Evolutionary conservation across 2,329 filamentous ascomycete genomes (phyloP).

Genomic region (Aspergillus jensenii): DNA sequence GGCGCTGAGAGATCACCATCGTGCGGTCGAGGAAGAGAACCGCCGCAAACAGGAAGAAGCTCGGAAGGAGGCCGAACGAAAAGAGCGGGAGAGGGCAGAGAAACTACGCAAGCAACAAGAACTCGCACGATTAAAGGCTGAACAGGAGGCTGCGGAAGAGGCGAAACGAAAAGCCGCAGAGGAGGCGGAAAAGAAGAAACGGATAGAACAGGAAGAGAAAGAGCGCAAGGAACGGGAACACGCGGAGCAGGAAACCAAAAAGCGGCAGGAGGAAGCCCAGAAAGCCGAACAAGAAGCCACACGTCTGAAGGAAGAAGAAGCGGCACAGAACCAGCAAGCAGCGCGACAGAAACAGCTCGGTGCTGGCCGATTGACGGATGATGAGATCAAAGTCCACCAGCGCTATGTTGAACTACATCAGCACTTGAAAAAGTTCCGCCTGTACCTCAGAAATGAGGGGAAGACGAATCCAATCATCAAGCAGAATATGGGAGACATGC

Average conservation of each 20-base stretch:
- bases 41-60: constrained; percentile 37
- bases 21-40: constrained; percentile 40
- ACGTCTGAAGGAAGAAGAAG: constrained; percentile 19
- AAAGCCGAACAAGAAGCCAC: constrained; percentile 32
- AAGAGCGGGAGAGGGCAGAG: constrained; percentile 35
- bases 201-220: constrained; percentile 35
- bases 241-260: constrained; percentile 32
- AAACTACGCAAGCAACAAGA: constrained; percentile 34
- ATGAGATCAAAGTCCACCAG: constrained; percentile 45
- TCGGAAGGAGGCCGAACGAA: constrained; percentile 33
- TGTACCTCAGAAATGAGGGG: constrained; percentile 55
- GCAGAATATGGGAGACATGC: constrained; percentile 67
- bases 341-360: constrained; percentile 32
- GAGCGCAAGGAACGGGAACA: constrained; percentile 33
- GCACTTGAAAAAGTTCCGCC: constrained; percentile 62
- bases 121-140: constrained; percentile 37
- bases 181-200: constrained; percentile 38
- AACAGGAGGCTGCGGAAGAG: constrained; percentile 44
- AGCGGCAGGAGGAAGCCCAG: constrained; percentile 30
- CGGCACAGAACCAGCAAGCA: constrained; percentile 28
- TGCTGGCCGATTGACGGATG: constrained; percentile 26
- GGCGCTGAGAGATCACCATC: constrained; percentile 50
- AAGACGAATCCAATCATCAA: constrained; percentile 61
- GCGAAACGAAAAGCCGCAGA: constrained; percentile 33
- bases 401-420: constrained; percentile 62